Evolutionary conservation across 805 yeast genomes (phyloP).

Genomic region (Ogataea populi-albae): DNA sequence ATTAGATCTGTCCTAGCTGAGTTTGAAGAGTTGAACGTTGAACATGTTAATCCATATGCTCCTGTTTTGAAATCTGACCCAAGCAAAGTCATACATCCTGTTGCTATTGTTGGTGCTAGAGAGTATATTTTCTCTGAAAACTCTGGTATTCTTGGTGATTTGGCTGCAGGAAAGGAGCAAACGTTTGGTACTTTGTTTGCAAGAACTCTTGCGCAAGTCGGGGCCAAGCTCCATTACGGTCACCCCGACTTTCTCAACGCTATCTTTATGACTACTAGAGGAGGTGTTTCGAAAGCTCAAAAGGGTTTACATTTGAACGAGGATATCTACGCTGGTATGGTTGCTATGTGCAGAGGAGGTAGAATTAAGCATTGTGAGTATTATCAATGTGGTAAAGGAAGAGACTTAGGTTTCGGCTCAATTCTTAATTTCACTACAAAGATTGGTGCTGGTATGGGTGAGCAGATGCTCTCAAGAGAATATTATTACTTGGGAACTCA

Average conservation of each 20-base stretch:
- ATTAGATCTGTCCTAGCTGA: conserved; percentile 79
- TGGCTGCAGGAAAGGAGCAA: conserved; percentile 89
- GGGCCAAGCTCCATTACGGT: conserved; percentile 85
- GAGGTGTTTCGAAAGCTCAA: conserved; percentile 86
- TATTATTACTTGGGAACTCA: conserved; percentile 80
- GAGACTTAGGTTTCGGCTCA: conserved; percentile 86
- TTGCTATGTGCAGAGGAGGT: conserved; percentile 79
- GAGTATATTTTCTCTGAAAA: conserved; percentile 85
- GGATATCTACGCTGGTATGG: conserved; percentile 89
- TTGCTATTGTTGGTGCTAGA: conserved; percentile 84
- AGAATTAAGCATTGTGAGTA: conserved; percentile 85
- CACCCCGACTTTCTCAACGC: conserved; percentile 83
- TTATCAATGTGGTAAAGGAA: conserved; percentile 87
- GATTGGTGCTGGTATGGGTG: conserved; percentile 94
- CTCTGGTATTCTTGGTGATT: conserved; percentile 82
- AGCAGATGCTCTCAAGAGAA: conserved; percentile 81
- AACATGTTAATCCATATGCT: conserved; percentile 79
- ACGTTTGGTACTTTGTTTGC: conserved; percentile 84
- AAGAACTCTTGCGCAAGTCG: conserved; percentile 78
- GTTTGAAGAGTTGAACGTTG: conserved; percentile 73
- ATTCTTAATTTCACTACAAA: conserved; percentile 82
- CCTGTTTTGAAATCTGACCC: conserved; percentile 58
- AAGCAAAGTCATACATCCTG: conserved; percentile 57
- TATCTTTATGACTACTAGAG: conserved; percentile 77
- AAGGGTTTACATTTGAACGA: conserved; percentile 83